These are phyloP conservation scores for Tarenaya hassleriana DNA, from an alignment of 345 rosid species.

Conservation along the genomic window DNA sequence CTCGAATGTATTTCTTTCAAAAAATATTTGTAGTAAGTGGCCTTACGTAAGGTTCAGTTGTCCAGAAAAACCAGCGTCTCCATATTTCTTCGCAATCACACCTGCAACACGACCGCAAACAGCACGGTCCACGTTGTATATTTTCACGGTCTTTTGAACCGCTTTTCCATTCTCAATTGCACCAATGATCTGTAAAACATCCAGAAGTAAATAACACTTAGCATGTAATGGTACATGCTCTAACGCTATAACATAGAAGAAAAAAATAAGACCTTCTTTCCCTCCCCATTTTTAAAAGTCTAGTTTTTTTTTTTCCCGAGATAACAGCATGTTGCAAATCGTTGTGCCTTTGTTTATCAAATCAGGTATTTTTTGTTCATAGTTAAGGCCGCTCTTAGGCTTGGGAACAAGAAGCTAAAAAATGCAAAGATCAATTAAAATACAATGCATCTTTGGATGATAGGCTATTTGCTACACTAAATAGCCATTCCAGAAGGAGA, in stretches of 20 bases:
- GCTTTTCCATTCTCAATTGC: constrained; percentile 83
- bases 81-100: constrained; percentile 84
- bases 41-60: constrained; percentile 91
- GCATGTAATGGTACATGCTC: background rate
- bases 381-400: background rate
- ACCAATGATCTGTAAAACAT: constrained; percentile 47
- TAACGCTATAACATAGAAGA: no score
- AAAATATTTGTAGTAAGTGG: no score
- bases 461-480: constrained; percentile 1
- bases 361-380: no score
- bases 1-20: no score
- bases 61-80: constrained; percentile 98
- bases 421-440: background rate
- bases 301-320: no score
- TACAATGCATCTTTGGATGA: background rate
- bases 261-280: background rate
- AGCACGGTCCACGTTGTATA: constrained; percentile 92
- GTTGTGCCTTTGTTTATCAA: no score
- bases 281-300: background rate
- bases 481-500: constrained; percentile 5
- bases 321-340: no score
- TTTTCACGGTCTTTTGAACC: constrained; percentile 57
- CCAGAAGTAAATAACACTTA: background rate
- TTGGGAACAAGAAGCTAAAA: constrained; percentile 6
- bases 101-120: constrained; percentile 95